phyloP scores from a whole-genome alignment of 352 stramenopile species.

The Globisporangium viniferum region DNA sequence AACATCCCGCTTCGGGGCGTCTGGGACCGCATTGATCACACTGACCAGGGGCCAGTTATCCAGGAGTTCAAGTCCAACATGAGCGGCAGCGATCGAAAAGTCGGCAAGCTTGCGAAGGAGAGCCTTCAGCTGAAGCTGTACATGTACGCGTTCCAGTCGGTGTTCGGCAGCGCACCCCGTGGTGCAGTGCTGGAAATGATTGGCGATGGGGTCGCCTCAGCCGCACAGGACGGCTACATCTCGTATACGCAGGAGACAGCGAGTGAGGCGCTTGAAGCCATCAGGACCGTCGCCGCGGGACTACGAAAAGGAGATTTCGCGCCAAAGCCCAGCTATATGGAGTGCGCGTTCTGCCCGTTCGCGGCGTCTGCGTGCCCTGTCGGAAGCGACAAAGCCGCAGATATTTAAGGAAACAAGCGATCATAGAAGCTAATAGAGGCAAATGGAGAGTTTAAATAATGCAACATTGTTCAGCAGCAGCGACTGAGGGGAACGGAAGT shows the following conservation, averaged over 20 bases:
- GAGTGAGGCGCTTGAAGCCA: constrained; percentile 34
- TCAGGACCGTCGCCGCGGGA: constrained; percentile 29
- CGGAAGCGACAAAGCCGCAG: constrained; percentile 13
- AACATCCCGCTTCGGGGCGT: constrained; percentile 62
- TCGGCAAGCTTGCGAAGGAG: constrained; percentile 47
- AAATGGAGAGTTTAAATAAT: background rate
- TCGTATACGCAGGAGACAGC: constrained; percentile 27
- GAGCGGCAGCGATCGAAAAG: constrained; percentile 41
- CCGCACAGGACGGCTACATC: constrained; percentile 34
- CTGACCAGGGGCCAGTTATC: constrained; percentile 38
- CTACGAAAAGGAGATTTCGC: constrained; percentile 54
- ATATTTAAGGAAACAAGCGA: background rate
- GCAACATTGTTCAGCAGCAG: background rate
- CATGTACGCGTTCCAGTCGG: constrained; percentile 66
- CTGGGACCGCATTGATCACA: constrained; percentile 72
- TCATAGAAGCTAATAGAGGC: background rate
- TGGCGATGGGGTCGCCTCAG: constrained; percentile 19
- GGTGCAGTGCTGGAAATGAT: constrained; percentile 65
- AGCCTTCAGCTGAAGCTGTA: constrained; percentile 85
- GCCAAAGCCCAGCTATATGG: constrained; percentile 50
- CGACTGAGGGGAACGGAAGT: background rate
- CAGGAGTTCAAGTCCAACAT: constrained; percentile 87
- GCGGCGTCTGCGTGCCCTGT: constrained; percentile 53
- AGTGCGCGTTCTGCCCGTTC: constrained; percentile 74
- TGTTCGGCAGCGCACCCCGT: constrained; percentile 48